Percentiles rank a stretch among this genome's conserved stretches.
phyloP scores from a whole-genome alignment of 2,329 filamentous ascomycete genomes.

The Celoporthe dispersa region DNA sequence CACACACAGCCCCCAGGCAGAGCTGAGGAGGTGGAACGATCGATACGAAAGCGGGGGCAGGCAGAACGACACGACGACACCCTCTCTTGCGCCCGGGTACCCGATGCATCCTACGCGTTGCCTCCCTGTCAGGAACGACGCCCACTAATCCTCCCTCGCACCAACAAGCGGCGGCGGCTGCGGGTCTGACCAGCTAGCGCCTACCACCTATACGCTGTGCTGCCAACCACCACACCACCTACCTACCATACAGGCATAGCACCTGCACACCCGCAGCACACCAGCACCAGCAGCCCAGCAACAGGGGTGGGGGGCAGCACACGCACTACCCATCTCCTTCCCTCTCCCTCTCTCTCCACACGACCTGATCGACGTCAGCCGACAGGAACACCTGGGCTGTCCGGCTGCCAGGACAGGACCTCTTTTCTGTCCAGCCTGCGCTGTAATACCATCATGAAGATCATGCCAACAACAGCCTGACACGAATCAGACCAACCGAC shows the following conservation, averaged over 20 bases:
- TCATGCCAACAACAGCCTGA: background rate
- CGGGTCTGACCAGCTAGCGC: constrained; percentile 3
- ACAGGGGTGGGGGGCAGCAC: background rate
- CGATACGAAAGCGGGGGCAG: constrained; percentile 5
- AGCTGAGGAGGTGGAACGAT: background rate
- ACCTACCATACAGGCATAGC: background rate
- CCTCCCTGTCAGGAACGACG: constrained; percentile 5
- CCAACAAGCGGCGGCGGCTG: background rate
- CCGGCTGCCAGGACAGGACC: background rate
- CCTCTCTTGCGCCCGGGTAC: background rate
- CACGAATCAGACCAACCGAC: background rate
- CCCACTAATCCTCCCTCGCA: background rate
- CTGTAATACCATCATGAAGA: constrained; percentile 1
- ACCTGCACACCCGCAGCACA: background rate
- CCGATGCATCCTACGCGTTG: constrained; percentile 2
- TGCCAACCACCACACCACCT: constrained; percentile 2
- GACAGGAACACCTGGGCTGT: constrained; percentile 14
- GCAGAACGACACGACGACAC: constrained; percentile 1
- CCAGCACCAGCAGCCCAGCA: background rate
- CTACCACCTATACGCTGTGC: background rate
- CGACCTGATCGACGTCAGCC: constrained; percentile 14
- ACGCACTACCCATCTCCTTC: background rate
- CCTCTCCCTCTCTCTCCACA: constrained; percentile 1
- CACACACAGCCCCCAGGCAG: background rate
- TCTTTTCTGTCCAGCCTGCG: background rate